These are phyloP conservation scores for Cardiosporidium cionae DNA, from an alignment of 169 alveolate species.

Conservation along the genomic window DNA sequence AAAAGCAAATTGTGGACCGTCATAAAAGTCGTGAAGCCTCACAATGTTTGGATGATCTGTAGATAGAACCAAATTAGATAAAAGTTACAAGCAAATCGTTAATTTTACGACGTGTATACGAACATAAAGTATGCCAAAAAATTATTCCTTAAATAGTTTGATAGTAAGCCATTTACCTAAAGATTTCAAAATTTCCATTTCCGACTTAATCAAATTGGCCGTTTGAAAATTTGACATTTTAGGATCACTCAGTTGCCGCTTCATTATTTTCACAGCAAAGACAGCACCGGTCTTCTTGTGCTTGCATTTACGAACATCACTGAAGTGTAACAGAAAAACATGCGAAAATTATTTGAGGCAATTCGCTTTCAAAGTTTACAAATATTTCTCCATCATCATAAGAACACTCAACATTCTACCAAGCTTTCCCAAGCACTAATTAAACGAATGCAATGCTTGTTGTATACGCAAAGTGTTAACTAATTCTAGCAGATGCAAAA, in stretches of 20 bases:
- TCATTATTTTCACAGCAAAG: constrained; percentile 68
- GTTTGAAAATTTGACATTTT: constrained; percentile 19
- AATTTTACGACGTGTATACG: neutral
- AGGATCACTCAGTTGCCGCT: constrained; percentile 32
- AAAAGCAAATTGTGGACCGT: constrained; percentile 41
- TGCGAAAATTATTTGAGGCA: too few relatives aligned
- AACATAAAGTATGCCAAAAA: neutral
- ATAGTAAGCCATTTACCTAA: neutral
- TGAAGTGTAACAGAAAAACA: too few relatives aligned
- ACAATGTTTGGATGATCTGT: constrained; percentile 32
- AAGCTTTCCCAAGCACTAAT: too few relatives aligned
- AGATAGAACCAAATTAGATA: neutral
- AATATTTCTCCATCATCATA: too few relatives aligned
- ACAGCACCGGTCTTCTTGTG: constrained; percentile 35
- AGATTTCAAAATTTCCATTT: constrained; percentile 62
- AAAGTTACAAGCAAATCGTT: neutral
- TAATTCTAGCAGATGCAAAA: too few relatives aligned
- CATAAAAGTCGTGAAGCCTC: constrained; percentile 50
- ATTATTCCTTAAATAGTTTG: neutral
- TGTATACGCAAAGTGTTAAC: too few relatives aligned
- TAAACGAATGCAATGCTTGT: too few relatives aligned
- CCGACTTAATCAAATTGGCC: constrained; percentile 46
- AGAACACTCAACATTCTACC: too few relatives aligned
- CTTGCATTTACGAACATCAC: constrained; percentile 51
- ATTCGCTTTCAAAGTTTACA: too few relatives aligned